phyloP scores from a whole-genome alignment of 192 early-diverging fungal species.

The Coemansia sp. region DNA sequence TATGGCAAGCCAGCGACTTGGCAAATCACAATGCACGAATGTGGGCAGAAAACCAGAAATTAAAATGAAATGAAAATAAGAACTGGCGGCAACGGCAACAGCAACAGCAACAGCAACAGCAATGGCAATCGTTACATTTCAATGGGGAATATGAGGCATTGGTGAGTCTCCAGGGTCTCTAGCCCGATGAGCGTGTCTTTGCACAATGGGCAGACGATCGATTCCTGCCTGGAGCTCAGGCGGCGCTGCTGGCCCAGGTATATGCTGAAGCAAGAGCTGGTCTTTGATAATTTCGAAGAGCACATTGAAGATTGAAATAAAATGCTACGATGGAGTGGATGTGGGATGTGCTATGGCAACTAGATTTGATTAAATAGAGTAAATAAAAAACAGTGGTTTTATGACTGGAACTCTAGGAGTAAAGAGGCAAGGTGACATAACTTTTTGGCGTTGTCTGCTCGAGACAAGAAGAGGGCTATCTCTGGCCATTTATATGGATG shows the following conservation, averaged over 20 bases:
- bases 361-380: not conserved
- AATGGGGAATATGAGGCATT: slow-evolving; percentile 34
- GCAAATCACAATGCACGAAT: too few relatives aligned
- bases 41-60: too few relatives aligned
- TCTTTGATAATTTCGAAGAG: not conserved
- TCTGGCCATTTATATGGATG: not conserved
- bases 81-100: too few relatives aligned
- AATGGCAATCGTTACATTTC: too few relatives aligned
- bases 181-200: slow-evolving; percentile 20
- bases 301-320: not conserved
- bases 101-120: too few relatives aligned
- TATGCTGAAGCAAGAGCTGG: not conserved
- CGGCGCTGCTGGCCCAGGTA: not conserved
- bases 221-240: not conserved
- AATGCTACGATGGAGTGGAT: too few relatives aligned
- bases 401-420: not conserved
- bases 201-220: slow-evolving; percentile 18
- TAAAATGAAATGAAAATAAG: too few relatives aligned
- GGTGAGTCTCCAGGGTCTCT: slow-evolving; percentile 20
- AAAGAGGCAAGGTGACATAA: not conserved
- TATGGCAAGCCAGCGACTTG: too few relatives aligned
- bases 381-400: not conserved
- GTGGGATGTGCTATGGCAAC: too few relatives aligned
- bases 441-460: not conserved
- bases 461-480: not conserved